A percentile compares a stretch with the other conserved stretches of the same genome.
Evolutionary conservation across 2,329 filamentous ascomycete genomes (phyloP).

Genomic region (Teratosphaeria viscida): DNA sequence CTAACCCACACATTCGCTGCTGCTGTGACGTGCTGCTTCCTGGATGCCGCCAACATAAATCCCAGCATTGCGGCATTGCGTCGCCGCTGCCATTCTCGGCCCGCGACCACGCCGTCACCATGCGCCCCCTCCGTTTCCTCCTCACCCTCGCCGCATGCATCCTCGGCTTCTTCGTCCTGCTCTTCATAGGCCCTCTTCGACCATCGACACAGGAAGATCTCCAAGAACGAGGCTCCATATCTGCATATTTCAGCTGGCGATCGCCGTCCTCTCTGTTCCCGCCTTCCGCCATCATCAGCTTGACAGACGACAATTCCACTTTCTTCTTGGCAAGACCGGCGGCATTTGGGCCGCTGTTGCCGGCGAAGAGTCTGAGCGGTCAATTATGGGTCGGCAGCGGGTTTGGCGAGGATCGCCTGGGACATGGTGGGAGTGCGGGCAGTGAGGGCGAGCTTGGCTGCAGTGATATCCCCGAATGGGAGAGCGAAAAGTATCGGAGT

Average conservation of each 20-base stretch:
- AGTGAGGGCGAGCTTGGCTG: slow-evolving; percentile 83
- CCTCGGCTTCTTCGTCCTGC: slow-evolving; percentile 33
- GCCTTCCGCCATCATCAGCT: slow-evolving; percentile 86
- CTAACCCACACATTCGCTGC: background rate
- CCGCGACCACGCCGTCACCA: slow-evolving; percentile 11
- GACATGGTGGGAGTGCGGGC: slow-evolving; percentile 43
- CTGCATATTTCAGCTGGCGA: slow-evolving; percentile 39
- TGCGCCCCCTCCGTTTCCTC: slow-evolving; percentile 32
- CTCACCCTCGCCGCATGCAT: slow-evolving; percentile 35
- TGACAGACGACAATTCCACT: slow-evolving; percentile 96
- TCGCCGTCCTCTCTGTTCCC: slow-evolving; percentile 77
- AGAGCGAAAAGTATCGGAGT: slow-evolving; percentile 40
- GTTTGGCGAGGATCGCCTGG: slow-evolving; percentile 68
- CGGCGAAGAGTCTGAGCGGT: slow-evolving; percentile 67
- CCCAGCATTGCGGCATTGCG: background rate
- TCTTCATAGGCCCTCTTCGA: slow-evolving; percentile 28
- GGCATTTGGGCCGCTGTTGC: slow-evolving; percentile 77
- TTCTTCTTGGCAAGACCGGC: slow-evolving; percentile 90
- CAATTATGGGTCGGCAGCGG: slow-evolving; percentile 89
- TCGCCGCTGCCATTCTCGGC: background rate
- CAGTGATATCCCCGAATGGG: slow-evolving; percentile 87
- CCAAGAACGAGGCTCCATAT: slow-evolving; percentile 25
- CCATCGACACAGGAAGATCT: slow-evolving; percentile 9
- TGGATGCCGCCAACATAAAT: background rate
- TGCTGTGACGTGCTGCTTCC: background rate